phyloP scores from a whole-genome alignment of 108 stramenopile species.

The Conticribra weissflogii region DNA sequence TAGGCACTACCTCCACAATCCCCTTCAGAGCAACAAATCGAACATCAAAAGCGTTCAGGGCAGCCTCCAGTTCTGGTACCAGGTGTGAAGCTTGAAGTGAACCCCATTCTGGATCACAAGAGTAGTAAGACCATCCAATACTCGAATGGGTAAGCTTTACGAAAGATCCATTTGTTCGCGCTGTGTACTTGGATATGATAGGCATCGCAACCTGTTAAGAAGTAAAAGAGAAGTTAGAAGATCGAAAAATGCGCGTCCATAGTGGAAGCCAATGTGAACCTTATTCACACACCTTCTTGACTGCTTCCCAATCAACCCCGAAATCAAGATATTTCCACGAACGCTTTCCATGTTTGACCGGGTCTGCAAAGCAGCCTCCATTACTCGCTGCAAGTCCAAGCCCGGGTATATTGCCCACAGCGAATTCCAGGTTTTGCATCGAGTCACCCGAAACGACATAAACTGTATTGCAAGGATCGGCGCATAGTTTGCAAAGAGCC shows the following conservation, averaged over 20 bases:
- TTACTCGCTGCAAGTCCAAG: slow-evolving; percentile 94
- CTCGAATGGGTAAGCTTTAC: slow-evolving; percentile 91
- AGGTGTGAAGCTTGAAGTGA: slow-evolving; percentile 92
- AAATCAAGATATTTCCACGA: slow-evolving; percentile 84
- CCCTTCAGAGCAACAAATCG: slow-evolving; percentile 91
- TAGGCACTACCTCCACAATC: slow-evolving; percentile 90
- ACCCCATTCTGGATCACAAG: slow-evolving; percentile 99
- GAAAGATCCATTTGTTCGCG: slow-evolving; percentile 91
- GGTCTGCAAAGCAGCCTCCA: slow-evolving; percentile 88
- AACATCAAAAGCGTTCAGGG: slow-evolving; percentile 90
- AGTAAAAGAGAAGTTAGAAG: slow-evolving; percentile 12
- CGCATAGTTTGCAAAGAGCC: slow-evolving; percentile 72
- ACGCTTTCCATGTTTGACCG: slow-evolving; percentile 42
- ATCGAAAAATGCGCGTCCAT: neutral
- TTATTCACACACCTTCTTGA: slow-evolving; percentile 62
- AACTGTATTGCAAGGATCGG: slow-evolving; percentile 87
- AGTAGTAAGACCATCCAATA: slow-evolving; percentile 97
- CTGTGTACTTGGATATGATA: slow-evolving; percentile 93
- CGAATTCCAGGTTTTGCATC: slow-evolving; percentile 78
- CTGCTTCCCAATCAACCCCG: slow-evolving; percentile 92
- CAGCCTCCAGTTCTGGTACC: slow-evolving; percentile 87
- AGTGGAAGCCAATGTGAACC: neutral
- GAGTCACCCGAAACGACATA: slow-evolving; percentile 93
- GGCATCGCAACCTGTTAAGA: slow-evolving; percentile 73
- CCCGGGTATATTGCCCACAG: slow-evolving; percentile 84